Percentiles rank a stretch among this genome's conserved stretches.
Evolutionary conservation across 23 red algal genomes (phyloP).

Genomic region (Gracilaria gracilis): DNA sequence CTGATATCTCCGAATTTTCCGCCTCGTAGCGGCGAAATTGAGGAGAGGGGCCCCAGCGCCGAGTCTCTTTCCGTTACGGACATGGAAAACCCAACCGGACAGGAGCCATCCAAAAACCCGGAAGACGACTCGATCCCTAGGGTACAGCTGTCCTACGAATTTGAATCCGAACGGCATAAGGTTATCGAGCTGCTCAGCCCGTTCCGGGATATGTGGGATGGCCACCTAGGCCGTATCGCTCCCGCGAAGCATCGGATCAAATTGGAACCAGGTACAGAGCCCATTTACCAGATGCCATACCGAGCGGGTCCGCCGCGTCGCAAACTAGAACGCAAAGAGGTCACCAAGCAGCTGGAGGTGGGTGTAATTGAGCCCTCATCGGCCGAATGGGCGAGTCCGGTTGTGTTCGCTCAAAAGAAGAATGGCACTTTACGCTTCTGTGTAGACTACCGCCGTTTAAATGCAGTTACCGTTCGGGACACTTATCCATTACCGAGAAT

Average conservation of each 20-base stretch:
- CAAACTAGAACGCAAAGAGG: neutral
- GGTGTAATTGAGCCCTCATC: neutral
- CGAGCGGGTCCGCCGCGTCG: neutral
- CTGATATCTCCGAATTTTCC: neutral
- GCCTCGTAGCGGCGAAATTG: neutral
- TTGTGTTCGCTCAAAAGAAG: constrained; percentile 27
- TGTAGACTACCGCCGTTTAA: constrained; percentile 10
- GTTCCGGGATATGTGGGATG: constrained; percentile 3
- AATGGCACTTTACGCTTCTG: constrained; percentile 4
- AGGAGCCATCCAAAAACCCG: neutral
- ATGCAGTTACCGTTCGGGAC: constrained; percentile 8
- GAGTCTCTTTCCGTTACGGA: constrained; percentile 11
- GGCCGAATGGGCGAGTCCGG: constrained; percentile 14
- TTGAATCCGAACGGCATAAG: neutral
- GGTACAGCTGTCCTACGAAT: neutral
- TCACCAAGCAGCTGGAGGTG: neutral
- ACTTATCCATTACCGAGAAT: constrained; percentile 39
- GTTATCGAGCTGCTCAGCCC: constrained; percentile 2
- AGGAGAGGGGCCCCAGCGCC: neutral
- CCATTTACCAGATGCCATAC: constrained; percentile 3
- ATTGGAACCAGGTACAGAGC: neutral
- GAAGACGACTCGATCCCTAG: neutral
- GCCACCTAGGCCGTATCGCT: neutral
- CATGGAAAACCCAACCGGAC: neutral
- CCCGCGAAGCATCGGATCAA: neutral